Base-by-base conservation (phyloP, 306 rosid species). In the Dryas alaskensis region DNA sequence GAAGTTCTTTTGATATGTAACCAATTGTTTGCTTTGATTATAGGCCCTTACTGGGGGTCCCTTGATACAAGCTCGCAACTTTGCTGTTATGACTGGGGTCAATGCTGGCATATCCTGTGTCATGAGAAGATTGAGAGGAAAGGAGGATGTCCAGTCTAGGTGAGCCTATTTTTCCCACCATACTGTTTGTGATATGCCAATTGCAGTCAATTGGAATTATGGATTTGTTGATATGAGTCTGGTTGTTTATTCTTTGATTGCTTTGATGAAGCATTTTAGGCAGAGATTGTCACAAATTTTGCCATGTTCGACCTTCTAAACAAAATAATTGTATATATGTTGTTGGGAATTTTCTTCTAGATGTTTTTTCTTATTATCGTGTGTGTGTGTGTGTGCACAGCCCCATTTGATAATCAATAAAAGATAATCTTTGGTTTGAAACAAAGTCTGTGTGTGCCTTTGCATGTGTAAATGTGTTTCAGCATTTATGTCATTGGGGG, bases 21-120 rank as follows among this genome's bases (percentile, higher is more conserved):
- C 47, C 54, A 62, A 7, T 27, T 31, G 14, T 55, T 76, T 77
- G 27, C 19, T 74, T 69, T 78, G 54, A 55, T 53, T 72, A 6
- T 48, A 95, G 99, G 97, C 96, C 74, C 93, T 95, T 58, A 77
- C 96, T 46, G 99, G 99, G 19, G 99, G 99, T 66, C 98, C 98
- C 13, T 72, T 87, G 42, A 68, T 88, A 57, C 98, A 95, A 85
- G 99, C 99, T 59, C 89, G 99, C 22, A 95, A 95, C 78, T 95
- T 95, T 80, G 99, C 99, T 65, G 97, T 95, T 60, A 92, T 95
- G 97, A 92, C 98, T 0, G 99, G 99, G 67, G 97, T 85, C 62
- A 95, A 92, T 81, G 99, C 99, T 22, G 99, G 99, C 46, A 92
- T 95, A 72, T 65, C 99, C 22, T 90, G 89, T 82, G 89, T 92